Base-by-base conservation (phyloP, 257 asterid genomes). In the Primulina huaijiensis region DNA sequence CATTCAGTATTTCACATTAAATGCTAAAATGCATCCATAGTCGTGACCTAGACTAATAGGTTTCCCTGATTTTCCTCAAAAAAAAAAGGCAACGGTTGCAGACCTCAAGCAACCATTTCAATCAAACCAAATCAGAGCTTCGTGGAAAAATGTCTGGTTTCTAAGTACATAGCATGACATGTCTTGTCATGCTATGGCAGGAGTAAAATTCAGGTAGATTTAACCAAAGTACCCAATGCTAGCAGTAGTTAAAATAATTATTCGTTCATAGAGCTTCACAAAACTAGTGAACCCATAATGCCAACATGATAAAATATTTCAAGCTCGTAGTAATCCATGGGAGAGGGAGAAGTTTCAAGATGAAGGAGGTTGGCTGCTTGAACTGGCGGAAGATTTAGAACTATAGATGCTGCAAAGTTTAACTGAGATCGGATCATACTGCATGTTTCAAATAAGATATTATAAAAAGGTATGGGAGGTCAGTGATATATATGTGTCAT, bases 241-340 rank as follows among this genome's bases (percentile, higher is more conserved):
- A 35, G 59, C 50, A 52, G 20, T 30, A 23, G 33, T 60, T 12
- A 4, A 12, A 46, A 46, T 29, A 74, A 60, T 62, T 21, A 19
- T 40, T 40, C 60, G 58, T 68, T 23, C 55, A 63, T 19, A 10
- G 69, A 56, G 64, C 62, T 60, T 20, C 21, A 2, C 7, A 62
- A 50, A 62, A 46, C 56, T 63, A 40, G 35, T 20, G 55, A 46
- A 46, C 19, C 55, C 4, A 46, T 12, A 14, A 40, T 16, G 19
- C n/a, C 55, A 16, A n/a, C 55, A 46, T 46, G 19, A 16, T 1
- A 16, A 46, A 46, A 46, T 46, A 46, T 46, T 14, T 46, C 55
- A 46, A 40, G 52, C 52, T 40, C 0, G 16, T 10, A 40, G 52
- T 40, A 40, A 40, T 11, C 52, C 52, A 5, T 16, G 2, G 55